A percentile compares a stretch with the other conserved stretches of the same genome.
Conservation (phyloP, 2,329 filamentous ascomycete genomes). For the Dothistroma pini region DNA sequence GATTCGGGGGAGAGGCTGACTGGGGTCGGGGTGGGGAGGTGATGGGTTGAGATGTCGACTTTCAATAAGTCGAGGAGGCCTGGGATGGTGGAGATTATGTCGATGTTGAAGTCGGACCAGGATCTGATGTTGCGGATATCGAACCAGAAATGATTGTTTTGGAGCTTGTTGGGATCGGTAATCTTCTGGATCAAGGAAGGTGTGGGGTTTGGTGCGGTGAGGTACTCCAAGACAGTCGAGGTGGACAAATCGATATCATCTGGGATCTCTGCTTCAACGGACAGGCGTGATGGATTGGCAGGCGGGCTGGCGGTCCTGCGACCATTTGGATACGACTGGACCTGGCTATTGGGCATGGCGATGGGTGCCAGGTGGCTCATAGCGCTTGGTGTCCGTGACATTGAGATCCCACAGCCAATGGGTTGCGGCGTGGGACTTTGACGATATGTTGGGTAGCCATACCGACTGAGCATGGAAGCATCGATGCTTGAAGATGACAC, state of each 20-base stretch:
- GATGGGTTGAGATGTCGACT: slow-evolving; percentile 54
- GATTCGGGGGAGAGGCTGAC: slow-evolving; percentile 63
- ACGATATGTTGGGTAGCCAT: slow-evolving; percentile 76
- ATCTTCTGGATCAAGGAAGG: slow-evolving; percentile 72
- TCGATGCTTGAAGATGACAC: slow-evolving; percentile 34
- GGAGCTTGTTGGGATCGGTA: slow-evolving; percentile 67
- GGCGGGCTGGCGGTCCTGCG: slow-evolving; percentile 35
- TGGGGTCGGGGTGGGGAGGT: slow-evolving; percentile 57
- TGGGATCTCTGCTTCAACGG: slow-evolving; percentile 37
- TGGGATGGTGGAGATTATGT: slow-evolving; percentile 68
- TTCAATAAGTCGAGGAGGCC: slow-evolving; percentile 68
- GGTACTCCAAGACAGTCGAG: slow-evolving; percentile 72
- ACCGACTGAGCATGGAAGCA: slow-evolving; percentile 47
- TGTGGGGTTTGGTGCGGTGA: slow-evolving; percentile 75
- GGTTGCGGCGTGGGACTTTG: slow-evolving; percentile 38
- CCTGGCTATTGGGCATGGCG: slow-evolving; percentile 28
- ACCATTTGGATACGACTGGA: slow-evolving; percentile 31
- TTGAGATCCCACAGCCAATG: slow-evolving; percentile 23
- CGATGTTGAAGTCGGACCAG: slow-evolving; percentile 76
- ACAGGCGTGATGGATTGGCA: slow-evolving; percentile 43
- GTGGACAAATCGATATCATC: slow-evolving; percentile 40
- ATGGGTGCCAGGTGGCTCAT: slow-evolving; percentile 37
- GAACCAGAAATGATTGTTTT: slow-evolving; percentile 89
- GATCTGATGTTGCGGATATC: slow-evolving; percentile 82
- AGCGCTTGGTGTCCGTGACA: slow-evolving; percentile 34